Base-by-base conservation (phyloP, 1,284 basidiomycete genomes). In the Ganoderma lingzhi region DNA sequence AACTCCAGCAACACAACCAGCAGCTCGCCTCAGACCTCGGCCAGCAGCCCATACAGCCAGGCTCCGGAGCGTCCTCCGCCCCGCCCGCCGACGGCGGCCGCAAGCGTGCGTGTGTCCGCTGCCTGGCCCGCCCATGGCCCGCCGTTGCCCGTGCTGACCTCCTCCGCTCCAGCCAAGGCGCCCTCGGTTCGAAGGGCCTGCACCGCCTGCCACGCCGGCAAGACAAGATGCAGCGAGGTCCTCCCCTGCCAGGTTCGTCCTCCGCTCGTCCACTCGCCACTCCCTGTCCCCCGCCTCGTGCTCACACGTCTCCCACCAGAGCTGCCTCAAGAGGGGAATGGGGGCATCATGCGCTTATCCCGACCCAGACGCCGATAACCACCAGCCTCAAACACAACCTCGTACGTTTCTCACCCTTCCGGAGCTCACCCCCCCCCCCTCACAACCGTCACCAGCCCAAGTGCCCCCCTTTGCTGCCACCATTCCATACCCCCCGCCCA, bases 151-250 rank as follows among this genome's bases (percentile, higher is more conserved):
- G 65, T 60, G 62, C 73, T 74, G 63, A 75, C 48, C 69, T 70
- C 69, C 63, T 74, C 64, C 73, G 61, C 73, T 66, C 70, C 76
- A 92, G 91, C 90, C 70, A 93, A 93, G 80, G 90, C 89, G 60
- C 91, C 91, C 58, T 93, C 91, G 55, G 91, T 93, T 63, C 87
- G 91, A 73, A 85, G 92, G 73, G 91, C 91, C 0, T 93, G 91
- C 73, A 86, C 88, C 59, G 90, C 92, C n/a, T 93, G 92, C 80
- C 92, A 93, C 80, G 83, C 90, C 64, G 92, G 92, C 64, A 93
- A 93, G 81, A 93, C 92, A 12, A 83, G 92, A 73, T 93, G 92
- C 76, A 93, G 90, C 74, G 92, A 93, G 80, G 87, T 88, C 45
- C 84, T 93, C 32, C 92, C 92, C 6, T 93, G 91, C 80, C 92